Percentiles rank a stretch among this genome's conserved stretches.
Evolutionary conservation across 371 early-diverging fungal species (phyloP).

Genomic region (Mucor ambiguus): DNA sequence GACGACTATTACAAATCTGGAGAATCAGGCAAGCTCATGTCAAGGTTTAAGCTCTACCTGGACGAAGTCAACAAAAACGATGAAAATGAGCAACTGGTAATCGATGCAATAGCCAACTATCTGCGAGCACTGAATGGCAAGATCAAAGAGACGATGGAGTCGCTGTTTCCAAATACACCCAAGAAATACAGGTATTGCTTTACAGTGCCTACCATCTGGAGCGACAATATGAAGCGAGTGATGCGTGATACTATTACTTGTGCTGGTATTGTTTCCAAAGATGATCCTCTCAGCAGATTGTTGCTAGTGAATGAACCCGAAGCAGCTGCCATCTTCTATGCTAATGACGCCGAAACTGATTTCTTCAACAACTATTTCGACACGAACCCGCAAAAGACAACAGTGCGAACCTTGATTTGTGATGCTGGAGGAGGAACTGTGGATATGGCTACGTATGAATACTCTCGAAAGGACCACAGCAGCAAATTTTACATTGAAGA

Average conservation of each 20-base stretch:
- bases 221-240: conserved; percentile 37
- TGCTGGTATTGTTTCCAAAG: conserved; percentile 34
- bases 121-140: conserved; percentile 5
- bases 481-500: conserved; percentile 38
- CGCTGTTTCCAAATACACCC: background rate
- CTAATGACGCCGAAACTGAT: background rate
- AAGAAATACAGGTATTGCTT: conserved; percentile 41
- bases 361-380: background rate
- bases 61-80: background rate
- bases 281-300: conserved; percentile 41
- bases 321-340: conserved; percentile 43
- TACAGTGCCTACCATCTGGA: conserved; percentile 51
- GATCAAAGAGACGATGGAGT: conserved; percentile 9
- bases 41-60: conserved; percentile 15
- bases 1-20: conserved; percentile 13
- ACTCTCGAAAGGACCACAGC: conserved; percentile 21
- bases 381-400: conserved; percentile 20
- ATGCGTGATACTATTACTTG: conserved; percentile 46
- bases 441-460: conserved; percentile 49
- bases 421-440: conserved; percentile 69
- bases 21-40: conserved; percentile 8
- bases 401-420: conserved; percentile 53
- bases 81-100: background rate
- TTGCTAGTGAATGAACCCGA: conserved; percentile 55
- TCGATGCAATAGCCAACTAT: conserved; percentile 15